These are phyloP conservation scores for Puccinia coronata DNA, from an alignment of 1,284 basidiomycete species.

Conservation along the genomic window DNA sequence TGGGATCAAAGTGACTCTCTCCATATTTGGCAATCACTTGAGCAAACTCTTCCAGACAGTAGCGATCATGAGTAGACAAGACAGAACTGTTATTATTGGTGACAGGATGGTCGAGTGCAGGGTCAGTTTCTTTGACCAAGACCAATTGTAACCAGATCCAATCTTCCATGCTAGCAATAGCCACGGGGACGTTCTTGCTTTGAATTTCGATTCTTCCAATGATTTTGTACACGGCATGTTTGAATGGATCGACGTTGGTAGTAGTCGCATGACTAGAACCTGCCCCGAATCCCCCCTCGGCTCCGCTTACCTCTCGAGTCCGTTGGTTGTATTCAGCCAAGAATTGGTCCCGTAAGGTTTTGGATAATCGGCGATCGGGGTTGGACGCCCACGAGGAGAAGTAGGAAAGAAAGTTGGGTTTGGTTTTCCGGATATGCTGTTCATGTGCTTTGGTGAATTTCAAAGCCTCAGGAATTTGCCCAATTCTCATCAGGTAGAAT, in stretches of 20 bases:
- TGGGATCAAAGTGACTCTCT: slow-evolving; percentile 85
- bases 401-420: slow-evolving; percentile 78
- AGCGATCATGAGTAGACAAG: slow-evolving; percentile 61
- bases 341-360: slow-evolving; percentile 78
- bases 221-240: slow-evolving; percentile 90
- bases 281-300: slow-evolving; percentile 58
- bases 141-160: slow-evolving; percentile 98
- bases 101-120: slow-evolving; percentile 25
- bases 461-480: slow-evolving; percentile 77
- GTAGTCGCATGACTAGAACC: slow-evolving; percentile 57
- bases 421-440: slow-evolving; percentile 73
- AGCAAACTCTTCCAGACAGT: slow-evolving; percentile 76
- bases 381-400: slow-evolving; percentile 86
- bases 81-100: slow-evolving; percentile 65
- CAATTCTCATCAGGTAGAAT: slow-evolving; percentile 86
- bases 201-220: slow-evolving; percentile 87
- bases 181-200: slow-evolving; percentile 73
- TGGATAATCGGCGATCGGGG: slow-evolving; percentile 74
- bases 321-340: slow-evolving; percentile 87
- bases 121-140: slow-evolving; percentile 64
- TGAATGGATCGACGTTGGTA: slow-evolving; percentile 75
- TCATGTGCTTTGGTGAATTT: slow-evolving; percentile 73
- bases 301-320: slow-evolving; percentile 73
- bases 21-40: slow-evolving; percentile 83
- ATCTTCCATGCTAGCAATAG: slow-evolving; percentile 90